These are phyloP conservation scores for Aphanomyces invadans DNA, from an alignment of 352 stramenopile genomes.

Conservation along the genomic window DNA sequence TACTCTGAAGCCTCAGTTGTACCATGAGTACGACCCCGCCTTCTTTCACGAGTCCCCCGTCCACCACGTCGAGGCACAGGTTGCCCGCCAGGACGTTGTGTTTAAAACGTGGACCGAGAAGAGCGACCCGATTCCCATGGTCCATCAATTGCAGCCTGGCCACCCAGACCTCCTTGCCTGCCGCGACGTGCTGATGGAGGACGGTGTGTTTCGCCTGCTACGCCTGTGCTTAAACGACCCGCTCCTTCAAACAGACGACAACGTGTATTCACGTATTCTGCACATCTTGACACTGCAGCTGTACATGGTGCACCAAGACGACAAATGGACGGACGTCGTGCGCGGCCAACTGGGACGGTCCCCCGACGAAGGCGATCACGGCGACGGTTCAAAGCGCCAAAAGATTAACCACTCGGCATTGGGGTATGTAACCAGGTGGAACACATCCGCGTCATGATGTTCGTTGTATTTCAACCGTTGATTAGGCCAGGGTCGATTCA, in stretches of 20 bases:
- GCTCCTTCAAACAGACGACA: conserved; percentile 21
- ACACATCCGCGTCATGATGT: not conserved
- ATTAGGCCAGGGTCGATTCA: not conserved
- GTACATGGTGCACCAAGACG: conserved; percentile 24
- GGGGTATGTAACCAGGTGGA: not conserved
- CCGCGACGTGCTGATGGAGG: conserved; percentile 53
- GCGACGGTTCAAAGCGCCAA: conserved; percentile 2
- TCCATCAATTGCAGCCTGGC: conserved; percentile 44
- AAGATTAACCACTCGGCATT: not conserved
- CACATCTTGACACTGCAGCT: conserved; percentile 45
- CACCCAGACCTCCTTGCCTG: conserved; percentile 48
- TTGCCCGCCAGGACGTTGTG: conserved; percentile 66
- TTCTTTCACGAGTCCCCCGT: conserved; percentile 75
- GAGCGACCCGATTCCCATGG: conserved; percentile 55
- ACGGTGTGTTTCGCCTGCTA: conserved; percentile 52
- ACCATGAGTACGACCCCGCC: conserved; percentile 67
- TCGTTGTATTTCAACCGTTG: conserved; percentile 1
- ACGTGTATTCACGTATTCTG: conserved; percentile 4
- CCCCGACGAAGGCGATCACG: not conserved
- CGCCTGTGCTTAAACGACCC: conserved; percentile 61
- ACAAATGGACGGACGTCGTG: not conserved
- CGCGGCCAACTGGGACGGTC: not conserved
- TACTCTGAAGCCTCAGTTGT: conserved; percentile 68
- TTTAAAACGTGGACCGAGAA: conserved; percentile 75
- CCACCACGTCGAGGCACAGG: conserved; percentile 71